These are phyloP conservation scores for Hyaloscypha hepaticicola DNA, from an alignment of 495 filamentous ascomycete genomes.

Conservation along the genomic window DNA sequence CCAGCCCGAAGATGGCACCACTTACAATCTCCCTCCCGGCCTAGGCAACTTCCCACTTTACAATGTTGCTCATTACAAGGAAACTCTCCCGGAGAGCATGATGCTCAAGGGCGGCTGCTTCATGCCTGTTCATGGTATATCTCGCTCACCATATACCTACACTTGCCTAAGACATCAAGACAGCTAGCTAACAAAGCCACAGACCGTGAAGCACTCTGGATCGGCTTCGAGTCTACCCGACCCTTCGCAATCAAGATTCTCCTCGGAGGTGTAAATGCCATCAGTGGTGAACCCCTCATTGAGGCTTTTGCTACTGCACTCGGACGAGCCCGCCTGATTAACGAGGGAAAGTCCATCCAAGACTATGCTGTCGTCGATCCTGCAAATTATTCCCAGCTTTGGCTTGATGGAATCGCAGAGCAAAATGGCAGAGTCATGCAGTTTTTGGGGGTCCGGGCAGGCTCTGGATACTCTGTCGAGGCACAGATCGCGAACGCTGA, in stretches of 20 bases:
- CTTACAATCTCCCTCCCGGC: slow-evolving; percentile 38
- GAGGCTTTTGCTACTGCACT: slow-evolving; percentile 10
- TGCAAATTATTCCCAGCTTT: slow-evolving; percentile 42
- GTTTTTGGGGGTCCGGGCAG: slow-evolving; percentile 46
- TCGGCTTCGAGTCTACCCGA: slow-evolving; percentile 34
- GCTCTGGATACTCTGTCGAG: slow-evolving; percentile 48
- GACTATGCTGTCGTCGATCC: slow-evolving; percentile 48
- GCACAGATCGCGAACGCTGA: slow-evolving; percentile 48
- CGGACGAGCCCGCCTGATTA: background rate
- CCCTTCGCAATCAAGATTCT: slow-evolving; percentile 47
- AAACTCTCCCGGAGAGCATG: slow-evolving; percentile 36
- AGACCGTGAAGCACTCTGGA: slow-evolving; percentile 49
- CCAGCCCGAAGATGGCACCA: slow-evolving; percentile 38
- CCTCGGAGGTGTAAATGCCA: slow-evolving; percentile 47
- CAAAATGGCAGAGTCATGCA: slow-evolving; percentile 38
- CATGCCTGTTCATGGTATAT: slow-evolving; percentile 41
- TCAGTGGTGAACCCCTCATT: slow-evolving; percentile 41
- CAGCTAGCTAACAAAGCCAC: background rate
- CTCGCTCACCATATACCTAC: background rate
- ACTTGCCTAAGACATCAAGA: no score
- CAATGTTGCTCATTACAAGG: slow-evolving; percentile 33
- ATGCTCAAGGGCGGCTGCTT: slow-evolving; percentile 44
- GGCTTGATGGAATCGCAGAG: slow-evolving; percentile 48
- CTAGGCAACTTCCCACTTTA: slow-evolving; percentile 40
- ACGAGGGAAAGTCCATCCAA: slow-evolving; percentile 30